Base-by-base conservation (phyloP, 257 asterid genomes). In the Anisodus acutangulus region DNA sequence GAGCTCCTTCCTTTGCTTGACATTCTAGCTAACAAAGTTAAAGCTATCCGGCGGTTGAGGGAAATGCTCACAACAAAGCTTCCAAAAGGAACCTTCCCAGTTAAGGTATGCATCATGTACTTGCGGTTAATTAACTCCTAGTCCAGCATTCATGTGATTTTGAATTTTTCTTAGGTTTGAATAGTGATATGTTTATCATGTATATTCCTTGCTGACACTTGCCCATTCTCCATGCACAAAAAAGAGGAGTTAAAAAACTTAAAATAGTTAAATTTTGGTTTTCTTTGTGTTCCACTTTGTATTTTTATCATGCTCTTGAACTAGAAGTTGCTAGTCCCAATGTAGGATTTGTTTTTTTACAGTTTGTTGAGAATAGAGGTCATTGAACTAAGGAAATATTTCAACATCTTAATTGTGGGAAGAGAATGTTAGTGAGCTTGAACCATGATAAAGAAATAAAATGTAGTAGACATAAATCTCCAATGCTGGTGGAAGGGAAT, bases 1-100 rank as follows among this genome's bases (percentile, higher is more conserved):
- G 98, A 96, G 85, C 91, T 96, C 76, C 89, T 96, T 62, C 99
- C 99, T 12, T 90, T 96, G 88, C 99, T 96, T 51, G 99, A 96
- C 88, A 96, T 96, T 87, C 90, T 96, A 64, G 99, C 98, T 4
- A 94, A 96, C 87, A 96, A 96, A 90, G 99, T 96, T 81, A 96
- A 96, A 87, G 99, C 98, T 57, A 89, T 96, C 78, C 89, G 98
- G 11, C 89, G 99, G 79, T 85, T 96, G 83, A 92, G 98, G 89
- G 99, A 96, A 89, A 66, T 96, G 62, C 91, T 93, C 83, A 94
- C 98, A 5, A 96, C 99, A 1, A 96, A 96, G 86, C 97, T 96
- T 78, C 99, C 98, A 11, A 91, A 85, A 81, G 95, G 95, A 83
- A 93, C 99, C 76, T 96, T 96, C 78, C 99, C 99, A 37, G 98